phyloP scores from a whole-genome alignment of 2,329 filamentous ascomycete species.

The Colletotrichum gigasporum region DNA sequence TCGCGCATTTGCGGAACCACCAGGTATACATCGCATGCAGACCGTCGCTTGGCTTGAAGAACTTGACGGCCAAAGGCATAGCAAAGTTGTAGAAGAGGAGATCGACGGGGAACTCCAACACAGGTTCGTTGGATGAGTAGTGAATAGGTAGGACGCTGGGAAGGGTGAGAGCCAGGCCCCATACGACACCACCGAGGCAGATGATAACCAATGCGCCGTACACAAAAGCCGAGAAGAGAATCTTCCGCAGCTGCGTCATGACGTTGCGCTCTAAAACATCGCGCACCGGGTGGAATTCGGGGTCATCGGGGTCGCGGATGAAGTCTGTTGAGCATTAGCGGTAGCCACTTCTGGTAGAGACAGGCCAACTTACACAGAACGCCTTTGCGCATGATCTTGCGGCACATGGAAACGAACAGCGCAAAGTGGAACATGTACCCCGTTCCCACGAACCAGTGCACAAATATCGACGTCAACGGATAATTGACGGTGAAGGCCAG shows the following conservation, averaged over 20 bases:
- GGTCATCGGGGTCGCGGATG: conserved; percentile 97
- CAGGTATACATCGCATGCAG: conserved; percentile 89
- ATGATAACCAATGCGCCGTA: conserved; percentile 93
- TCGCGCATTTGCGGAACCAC: conserved; percentile 94
- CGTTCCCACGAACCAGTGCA: conserved; percentile 98
- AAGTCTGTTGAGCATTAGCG: conserved; percentile 73
- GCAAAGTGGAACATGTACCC: conserved; percentile 99
- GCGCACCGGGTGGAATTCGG: conserved; percentile 96
- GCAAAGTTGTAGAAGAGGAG: conserved; percentile 97
- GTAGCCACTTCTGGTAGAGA: conserved; percentile 34
- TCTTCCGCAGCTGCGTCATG: conserved; percentile 92
- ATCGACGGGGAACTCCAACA: conserved; percentile 93
- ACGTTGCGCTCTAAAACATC: conserved; percentile 95
- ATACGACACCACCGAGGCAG: conserved; percentile 94
- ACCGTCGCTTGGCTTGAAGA: conserved; percentile 85
- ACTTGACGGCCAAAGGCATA: conserved; percentile 85
- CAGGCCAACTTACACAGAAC: conserved; percentile 77
- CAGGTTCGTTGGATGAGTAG: conserved; percentile 91
- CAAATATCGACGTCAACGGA: conserved; percentile 90
- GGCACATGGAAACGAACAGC: conserved; percentile 97
- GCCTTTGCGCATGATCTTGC: conserved; percentile 94
- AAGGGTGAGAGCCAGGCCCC: conserved; percentile 79
- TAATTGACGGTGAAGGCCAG: conserved; percentile 80
- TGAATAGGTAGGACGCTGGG: conserved; percentile 85
- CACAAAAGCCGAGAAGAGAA: conserved; percentile 93